A percentile compares a stretch with the other conserved stretches of the same genome.
phyloP scores from a whole-genome alignment of 805 yeast genomes.

The Starmerella bombicola region DNA sequence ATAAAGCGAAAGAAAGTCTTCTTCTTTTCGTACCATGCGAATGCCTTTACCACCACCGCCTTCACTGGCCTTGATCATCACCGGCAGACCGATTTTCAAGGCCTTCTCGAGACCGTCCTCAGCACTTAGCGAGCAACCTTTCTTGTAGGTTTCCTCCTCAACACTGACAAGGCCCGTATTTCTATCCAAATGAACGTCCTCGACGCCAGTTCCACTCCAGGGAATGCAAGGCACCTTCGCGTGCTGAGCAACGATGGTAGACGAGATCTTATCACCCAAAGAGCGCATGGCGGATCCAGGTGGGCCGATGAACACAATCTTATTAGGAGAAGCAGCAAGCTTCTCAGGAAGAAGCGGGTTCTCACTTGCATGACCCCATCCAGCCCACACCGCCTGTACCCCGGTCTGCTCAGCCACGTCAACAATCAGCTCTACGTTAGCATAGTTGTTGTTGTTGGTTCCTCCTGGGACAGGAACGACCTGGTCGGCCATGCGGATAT shows the following conservation, averaged over 20 bases:
- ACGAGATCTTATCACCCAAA: slow-evolving; percentile 95
- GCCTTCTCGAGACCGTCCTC: slow-evolving; percentile 86
- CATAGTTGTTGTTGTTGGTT: slow-evolving; percentile 95
- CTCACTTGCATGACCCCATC: slow-evolving; percentile 99
- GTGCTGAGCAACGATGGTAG: slow-evolving; percentile 98
- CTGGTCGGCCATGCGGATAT: slow-evolving; percentile 98
- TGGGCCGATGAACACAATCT: slow-evolving; percentile 91
- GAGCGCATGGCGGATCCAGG: slow-evolving; percentile 99
- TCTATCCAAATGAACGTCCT: slow-evolving; percentile 57
- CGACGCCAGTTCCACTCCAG: slow-evolving; percentile 98
- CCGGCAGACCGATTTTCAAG: slow-evolving; percentile 84
- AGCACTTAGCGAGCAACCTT: slow-evolving; percentile 79
- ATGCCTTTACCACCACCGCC: slow-evolving; percentile 99
- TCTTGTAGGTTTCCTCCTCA: slow-evolving; percentile 62
- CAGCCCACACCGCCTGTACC: slow-evolving; percentile 99
- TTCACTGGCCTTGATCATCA: slow-evolving; percentile 98
- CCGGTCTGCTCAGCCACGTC: slow-evolving; percentile 94
- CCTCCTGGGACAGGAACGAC: slow-evolving; percentile 98
- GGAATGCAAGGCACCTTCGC: slow-evolving; percentile 98
- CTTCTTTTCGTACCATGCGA: slow-evolving; percentile 81
- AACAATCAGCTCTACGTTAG: slow-evolving; percentile 93
- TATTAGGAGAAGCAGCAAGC: slow-evolving; percentile 84
- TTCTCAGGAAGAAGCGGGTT: slow-evolving; percentile 89
- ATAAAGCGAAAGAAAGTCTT: slow-evolving; percentile 62
- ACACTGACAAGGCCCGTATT: slow-evolving; percentile 77